Evolutionary conservation across 352 stramenopile genomes (phyloP), one percentile per base, ranked within the genome.

Genomic region (Globisporangium recalcitrans): DNA sequence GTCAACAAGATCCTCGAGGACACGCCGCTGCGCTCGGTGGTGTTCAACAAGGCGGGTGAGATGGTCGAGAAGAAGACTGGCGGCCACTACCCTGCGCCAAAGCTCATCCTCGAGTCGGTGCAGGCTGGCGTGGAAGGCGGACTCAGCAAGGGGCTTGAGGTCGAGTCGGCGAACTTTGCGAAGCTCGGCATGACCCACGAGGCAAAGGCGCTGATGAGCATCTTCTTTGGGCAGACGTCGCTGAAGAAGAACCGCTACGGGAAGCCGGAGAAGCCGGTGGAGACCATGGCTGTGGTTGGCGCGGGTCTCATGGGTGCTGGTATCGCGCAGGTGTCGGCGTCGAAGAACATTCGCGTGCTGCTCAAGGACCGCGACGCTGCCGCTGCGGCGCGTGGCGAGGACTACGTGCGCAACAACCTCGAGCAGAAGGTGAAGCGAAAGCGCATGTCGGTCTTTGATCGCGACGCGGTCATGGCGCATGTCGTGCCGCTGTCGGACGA

Each of bases 191-290:
- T 97, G 71, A 99, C 96, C 11, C 82, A 77, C 47, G 96, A 98
- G 69, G 97, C 91, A 21, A 97, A 97, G 73, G 91, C 92, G 13
- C 78, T 99, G 9, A 98, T 98, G 83, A 97, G 95, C 64, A 97
- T 99, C 64, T 99, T 99, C 78, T 97, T 99, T 70, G 94, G 94
- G 26, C 97, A 97, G 78, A 98, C 90, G n/a, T 80, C 89, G 48
- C 85, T 99, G 52, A 99, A 99, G 82, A 99, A 99, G 78, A 97
- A 99, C 76, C 81, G 87, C 21, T 99, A 96, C 68, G 90, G 88
- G 59, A 93, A 93, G 52, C 91, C 95, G 0, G 63, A 74, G 54
- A 80, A 93, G 69, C 80, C 75, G 19, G 85, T 97, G 27, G 85
- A 98, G 64, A 98, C 86, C 27, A 95, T 99, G 59, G 93, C 91